Conservation (phyloP, 2,329 filamentous ascomycete genomes). For the Monosporascus sp. region DNA sequence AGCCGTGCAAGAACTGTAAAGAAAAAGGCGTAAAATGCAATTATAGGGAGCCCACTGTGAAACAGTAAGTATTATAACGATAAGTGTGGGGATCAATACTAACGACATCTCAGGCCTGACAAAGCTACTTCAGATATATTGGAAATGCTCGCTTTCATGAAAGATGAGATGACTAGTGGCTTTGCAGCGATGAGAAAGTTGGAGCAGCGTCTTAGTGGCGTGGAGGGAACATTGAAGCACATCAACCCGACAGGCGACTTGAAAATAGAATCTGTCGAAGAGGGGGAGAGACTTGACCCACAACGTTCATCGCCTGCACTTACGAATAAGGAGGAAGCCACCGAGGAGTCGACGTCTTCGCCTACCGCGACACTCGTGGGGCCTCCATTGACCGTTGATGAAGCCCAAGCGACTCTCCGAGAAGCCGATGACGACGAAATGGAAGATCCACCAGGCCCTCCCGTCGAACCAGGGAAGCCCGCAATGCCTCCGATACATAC, state of each 20-base stretch:
- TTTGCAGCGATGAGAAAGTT: constrained; percentile 28
- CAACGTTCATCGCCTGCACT: constrained; percentile 13
- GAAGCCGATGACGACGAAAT: constrained; percentile 40
- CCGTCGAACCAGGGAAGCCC: constrained; percentile 54
- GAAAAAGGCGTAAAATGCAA: constrained; percentile 81
- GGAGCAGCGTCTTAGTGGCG: constrained; percentile 30
- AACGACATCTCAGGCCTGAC: constrained; percentile 42
- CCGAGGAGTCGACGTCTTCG: constrained; percentile 19
- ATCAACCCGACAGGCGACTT: constrained; percentile 17
- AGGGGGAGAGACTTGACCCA: constrained; percentile 24
- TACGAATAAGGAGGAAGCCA: constrained; percentile 13
- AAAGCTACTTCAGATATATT: constrained; percentile 58
- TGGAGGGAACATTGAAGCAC: constrained; percentile 31
- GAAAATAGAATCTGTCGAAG: constrained; percentile 29
- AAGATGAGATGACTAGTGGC: constrained; percentile 32
- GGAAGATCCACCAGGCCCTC: constrained; percentile 47
- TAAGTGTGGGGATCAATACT: constrained; percentile 3
- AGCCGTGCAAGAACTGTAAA: constrained; percentile 79
- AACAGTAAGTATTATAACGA: constrained; percentile 62
- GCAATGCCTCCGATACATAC: constrained; percentile 82
- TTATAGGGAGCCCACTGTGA: constrained; percentile 86
- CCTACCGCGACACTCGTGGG: constrained; percentile 24
- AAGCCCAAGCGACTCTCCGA: constrained; percentile 29
- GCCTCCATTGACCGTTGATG: constrained; percentile 20
- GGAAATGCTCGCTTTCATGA: constrained; percentile 41